Conservation (phyloP, 805 yeast genomes). For the Debaryomyces prosopidis region DNA sequence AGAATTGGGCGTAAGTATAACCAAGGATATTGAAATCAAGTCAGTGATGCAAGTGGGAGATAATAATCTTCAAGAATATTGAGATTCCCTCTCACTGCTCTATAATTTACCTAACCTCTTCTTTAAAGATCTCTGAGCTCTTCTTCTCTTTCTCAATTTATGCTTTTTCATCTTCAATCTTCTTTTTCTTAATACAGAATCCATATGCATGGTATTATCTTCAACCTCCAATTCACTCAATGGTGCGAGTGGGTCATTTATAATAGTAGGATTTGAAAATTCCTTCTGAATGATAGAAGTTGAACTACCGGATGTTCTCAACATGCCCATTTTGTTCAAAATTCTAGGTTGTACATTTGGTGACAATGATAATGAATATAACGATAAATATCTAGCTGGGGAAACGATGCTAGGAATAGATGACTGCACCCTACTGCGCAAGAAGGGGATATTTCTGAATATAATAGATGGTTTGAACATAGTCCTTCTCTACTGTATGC, state of each 20-base stretch:
- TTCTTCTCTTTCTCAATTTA: constrained; percentile 95
- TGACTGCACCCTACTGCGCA: constrained; percentile 1
- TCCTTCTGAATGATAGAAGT: neutral
- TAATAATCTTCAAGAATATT: neutral
- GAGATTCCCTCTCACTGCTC: neutral
- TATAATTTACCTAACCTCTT: constrained; percentile 58
- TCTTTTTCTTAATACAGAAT: constrained; percentile 81
- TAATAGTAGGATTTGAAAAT: neutral
- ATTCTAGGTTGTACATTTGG: neutral
- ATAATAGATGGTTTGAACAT: constrained; percentile 4
- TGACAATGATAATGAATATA: neutral
- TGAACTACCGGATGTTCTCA: neutral
- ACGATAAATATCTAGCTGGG: neutral
- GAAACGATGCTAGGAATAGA: neutral
- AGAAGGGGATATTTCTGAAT: constrained; percentile 1
- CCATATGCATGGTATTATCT: constrained; percentile 45
- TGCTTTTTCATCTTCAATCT: constrained; percentile 97
- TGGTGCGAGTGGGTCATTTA: constrained; percentile 5
- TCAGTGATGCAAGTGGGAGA: neutral
- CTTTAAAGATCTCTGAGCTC: constrained; percentile 81
- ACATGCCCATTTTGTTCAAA: neutral
- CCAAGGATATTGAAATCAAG: neutral
- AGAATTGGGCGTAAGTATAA: no score
- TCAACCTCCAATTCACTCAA: constrained; percentile 7
- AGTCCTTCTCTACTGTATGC: neutral